phyloP scores from a whole-genome alignment of 805 yeast genomes.

The Candida vaughaniae region DNA sequence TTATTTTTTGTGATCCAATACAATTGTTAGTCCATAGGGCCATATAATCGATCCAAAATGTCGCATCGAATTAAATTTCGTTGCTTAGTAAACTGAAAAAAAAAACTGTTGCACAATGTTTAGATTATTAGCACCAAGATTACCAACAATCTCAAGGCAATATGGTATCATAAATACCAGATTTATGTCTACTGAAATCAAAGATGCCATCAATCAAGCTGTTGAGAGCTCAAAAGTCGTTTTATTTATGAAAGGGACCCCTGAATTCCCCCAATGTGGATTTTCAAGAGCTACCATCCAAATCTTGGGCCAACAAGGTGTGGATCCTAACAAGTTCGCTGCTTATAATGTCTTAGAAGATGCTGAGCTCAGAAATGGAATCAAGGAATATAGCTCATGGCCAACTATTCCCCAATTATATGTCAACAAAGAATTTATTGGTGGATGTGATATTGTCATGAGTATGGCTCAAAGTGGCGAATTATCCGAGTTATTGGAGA shows the following conservation, averaged over 20 bases:
- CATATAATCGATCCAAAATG: too few relatives aligned
- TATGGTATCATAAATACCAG: conserved; percentile 25
- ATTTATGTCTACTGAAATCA: conserved; percentile 73
- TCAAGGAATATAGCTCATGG: conserved; percentile 95
- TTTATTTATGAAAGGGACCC: conserved; percentile 97
- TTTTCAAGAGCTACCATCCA: conserved; percentile 94
- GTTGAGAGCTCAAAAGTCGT: conserved; percentile 91
- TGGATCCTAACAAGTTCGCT: conserved; percentile 93
- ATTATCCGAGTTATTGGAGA: conserved; percentile 77
- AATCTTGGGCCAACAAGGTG: conserved; percentile 93
- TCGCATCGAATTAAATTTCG: conserved; percentile 5
- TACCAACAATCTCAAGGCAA: conserved; percentile 3
- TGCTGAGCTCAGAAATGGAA: conserved; percentile 88
- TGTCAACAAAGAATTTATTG: conserved; percentile 86
- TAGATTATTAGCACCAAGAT: conserved; percentile 3
- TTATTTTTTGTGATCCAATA: too few relatives aligned
- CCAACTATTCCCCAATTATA: conserved; percentile 98
- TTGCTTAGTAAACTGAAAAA: conserved; percentile 10
- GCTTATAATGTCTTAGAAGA: conserved; percentile 97
- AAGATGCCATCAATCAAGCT: conserved; percentile 81
- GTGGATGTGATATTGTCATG: conserved; percentile 95
- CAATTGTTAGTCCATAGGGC: too few relatives aligned
- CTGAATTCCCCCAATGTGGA: conserved; percentile 97
- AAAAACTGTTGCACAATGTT: too few relatives aligned
- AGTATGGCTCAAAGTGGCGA: conserved; percentile 93